Evolutionary conservation across 2,329 filamentous ascomycete genomes (phyloP).

Genomic region (Pseudocercospora ulei): DNA sequence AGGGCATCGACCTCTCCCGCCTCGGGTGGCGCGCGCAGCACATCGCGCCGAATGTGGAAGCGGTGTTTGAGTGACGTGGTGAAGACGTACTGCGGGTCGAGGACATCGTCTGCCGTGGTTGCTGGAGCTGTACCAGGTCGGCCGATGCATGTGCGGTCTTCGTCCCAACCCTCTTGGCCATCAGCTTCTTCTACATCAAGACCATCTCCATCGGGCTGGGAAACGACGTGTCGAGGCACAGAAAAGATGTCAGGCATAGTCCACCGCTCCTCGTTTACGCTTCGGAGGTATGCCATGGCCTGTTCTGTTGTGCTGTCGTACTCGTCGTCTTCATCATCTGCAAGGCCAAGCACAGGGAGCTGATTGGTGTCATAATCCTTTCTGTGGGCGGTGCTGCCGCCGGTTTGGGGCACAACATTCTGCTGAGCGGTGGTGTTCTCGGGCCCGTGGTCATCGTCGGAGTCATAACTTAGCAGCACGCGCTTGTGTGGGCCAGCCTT

Average conservation of each 20-base stretch:
- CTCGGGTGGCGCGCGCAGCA: constrained; percentile 51
- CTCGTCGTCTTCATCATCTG: constrained; percentile 22
- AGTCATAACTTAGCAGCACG: constrained; percentile 31
- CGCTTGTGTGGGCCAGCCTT: constrained; percentile 31
- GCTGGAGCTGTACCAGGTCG: constrained; percentile 40
- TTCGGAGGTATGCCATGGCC: constrained; percentile 32
- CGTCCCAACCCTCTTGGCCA: constrained; percentile 49
- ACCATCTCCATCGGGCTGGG: constrained; percentile 1
- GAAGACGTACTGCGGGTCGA: constrained; percentile 53
- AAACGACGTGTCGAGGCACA: constrained; percentile 18
- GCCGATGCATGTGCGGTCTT: constrained; percentile 70
- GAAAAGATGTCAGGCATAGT: constrained; percentile 25
- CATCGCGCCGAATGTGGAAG: constrained; percentile 55
- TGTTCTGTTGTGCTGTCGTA: constrained; percentile 27
- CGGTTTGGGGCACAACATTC: not conserved
- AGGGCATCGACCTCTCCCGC: constrained; percentile 47
- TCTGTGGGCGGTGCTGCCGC: constrained; percentile 12
- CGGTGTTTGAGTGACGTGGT: constrained; percentile 55
- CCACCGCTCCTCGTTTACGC: constrained; percentile 28
- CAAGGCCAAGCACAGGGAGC: constrained; percentile 25
- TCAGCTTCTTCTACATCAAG: constrained; percentile 24
- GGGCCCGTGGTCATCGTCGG: constrained; percentile 25
- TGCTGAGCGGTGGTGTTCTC: constrained; percentile 6
- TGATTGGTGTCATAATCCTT: constrained; percentile 25
- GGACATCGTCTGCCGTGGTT: constrained; percentile 24